Percentiles rank a stretch among this genome's conserved stretches.
Evolutionary conservation across 805 yeast genomes (phyloP).

Genomic region (Kuraishia hungarica): DNA sequence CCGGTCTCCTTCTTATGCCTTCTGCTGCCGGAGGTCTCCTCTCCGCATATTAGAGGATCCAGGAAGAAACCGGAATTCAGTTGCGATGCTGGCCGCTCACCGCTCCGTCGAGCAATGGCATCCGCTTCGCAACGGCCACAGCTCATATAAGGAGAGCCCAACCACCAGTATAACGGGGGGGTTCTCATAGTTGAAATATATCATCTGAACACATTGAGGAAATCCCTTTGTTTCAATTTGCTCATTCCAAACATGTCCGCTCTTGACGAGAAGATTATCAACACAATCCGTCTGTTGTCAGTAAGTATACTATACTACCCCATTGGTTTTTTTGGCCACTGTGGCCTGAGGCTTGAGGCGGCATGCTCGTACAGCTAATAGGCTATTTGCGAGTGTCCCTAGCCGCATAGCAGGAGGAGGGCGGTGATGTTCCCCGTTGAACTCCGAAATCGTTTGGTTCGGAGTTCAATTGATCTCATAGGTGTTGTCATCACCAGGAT

Average conservation of each 20-base stretch:
- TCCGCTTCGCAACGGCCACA: neutral
- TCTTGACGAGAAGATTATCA: constrained; percentile 67
- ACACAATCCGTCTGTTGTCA: constrained; percentile 83
- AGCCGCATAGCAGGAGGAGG: neutral
- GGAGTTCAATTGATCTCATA: neutral
- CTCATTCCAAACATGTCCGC: constrained; percentile 22
- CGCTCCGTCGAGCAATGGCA: neutral
- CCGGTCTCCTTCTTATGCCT: neutral
- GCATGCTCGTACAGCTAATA: neutral
- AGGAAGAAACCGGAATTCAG: neutral
- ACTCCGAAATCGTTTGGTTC: neutral
- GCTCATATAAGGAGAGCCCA: neutral
- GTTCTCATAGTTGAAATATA: neutral
- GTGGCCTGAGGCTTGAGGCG: neutral
- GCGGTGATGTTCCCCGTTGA: neutral
- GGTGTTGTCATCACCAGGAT: neutral
- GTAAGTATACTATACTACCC: constrained; percentile 23
- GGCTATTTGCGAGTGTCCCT: neutral
- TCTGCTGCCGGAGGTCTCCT: neutral
- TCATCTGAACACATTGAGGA: neutral
- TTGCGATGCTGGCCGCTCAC: neutral
- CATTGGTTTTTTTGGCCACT: neutral
- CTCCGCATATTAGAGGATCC: neutral
- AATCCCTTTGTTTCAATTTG: neutral
- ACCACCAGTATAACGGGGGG: neutral